Evolutionary conservation across 2,329 filamentous ascomycete genomes (phyloP), one percentile per base, ranked within the genome.

Genomic region (Colletotrichum abscissum): DNA sequence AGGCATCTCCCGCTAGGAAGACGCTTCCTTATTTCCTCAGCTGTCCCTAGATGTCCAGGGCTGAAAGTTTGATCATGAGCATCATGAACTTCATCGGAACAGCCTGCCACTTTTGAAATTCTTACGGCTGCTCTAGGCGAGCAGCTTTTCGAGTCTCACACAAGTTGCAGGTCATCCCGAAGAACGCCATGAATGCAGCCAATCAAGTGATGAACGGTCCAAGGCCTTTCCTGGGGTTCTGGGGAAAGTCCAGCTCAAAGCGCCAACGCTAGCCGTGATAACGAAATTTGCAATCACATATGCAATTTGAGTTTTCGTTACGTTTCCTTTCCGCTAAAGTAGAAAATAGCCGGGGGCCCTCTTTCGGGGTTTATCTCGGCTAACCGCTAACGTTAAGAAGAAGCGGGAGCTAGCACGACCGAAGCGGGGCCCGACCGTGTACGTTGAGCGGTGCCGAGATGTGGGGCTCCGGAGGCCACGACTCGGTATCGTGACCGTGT

Each of bases 381-480:
- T 42, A 38, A 64, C 49, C 22, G 62, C 16, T 54, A 22, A 64
- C 28, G 22, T 55, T 54, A 38, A 64, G 62, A 64, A 38, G 62
- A 64, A n/a, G 46, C 62, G 49, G 46, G 30, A 64, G 49, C 62
- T 56, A 42, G 8, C n/a, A 33, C 24, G 30, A 19, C 60, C 62
- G 55, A 66, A 70, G 69, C 54, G 69, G 69, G 54, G 52, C 58
- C 30, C 54, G 59, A 55, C 55, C 58, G 65, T 67, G 69, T 69
- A 69, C n/a, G 62, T 55, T 55, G 35, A 64, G 30, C 30, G 62
- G 62, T 64, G 28, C 49, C 56, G 62, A 55, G 30, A 42, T 22
- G 63, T 49, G 64, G 65, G 65, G 38, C 19, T 11, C 59, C 69
- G 69, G 69, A 69, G 65, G 30, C 63, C 42, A 24, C 49, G 54